Percentiles rank a stretch among this genome's conserved stretches.
phyloP scores from a whole-genome alignment of 768 basidiomycete species.

The Auricularia auricula-judae region DNA sequence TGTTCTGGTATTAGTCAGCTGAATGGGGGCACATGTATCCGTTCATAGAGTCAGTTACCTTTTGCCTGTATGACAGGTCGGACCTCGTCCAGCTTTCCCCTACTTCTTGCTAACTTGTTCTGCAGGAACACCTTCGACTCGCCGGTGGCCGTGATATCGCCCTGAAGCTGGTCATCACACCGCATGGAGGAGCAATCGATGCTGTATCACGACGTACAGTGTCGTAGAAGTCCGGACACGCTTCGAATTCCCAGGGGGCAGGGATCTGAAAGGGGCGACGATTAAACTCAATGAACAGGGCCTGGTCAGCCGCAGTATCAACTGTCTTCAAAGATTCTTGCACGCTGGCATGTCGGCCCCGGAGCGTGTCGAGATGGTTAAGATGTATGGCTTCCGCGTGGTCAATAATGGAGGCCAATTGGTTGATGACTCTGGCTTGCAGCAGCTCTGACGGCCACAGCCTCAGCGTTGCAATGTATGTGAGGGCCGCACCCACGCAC shows the following conservation, averaged over 20 bases:
- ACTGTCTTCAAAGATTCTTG: conserved; percentile 40
- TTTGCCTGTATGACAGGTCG: conserved; percentile 46
- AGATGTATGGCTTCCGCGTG: conserved; percentile 50
- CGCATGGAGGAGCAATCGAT: conserved; percentile 1
- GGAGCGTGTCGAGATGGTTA: conserved; percentile 48
- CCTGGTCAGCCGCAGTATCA: conserved; percentile 50
- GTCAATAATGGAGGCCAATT: conserved; percentile 42
- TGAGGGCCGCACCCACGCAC: conserved; percentile 28
- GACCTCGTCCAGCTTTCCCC: conserved; percentile 53
- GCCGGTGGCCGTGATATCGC: conserved; percentile 51
- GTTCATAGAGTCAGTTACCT: conserved; percentile 30
- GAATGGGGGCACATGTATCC: neutral
- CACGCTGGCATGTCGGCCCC: conserved; percentile 35
- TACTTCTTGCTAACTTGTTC: conserved; percentile 56
- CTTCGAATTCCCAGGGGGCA: conserved; percentile 63
- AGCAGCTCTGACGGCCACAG: conserved; percentile 40
- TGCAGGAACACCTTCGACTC: conserved; percentile 71
- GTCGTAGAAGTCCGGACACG: conserved; percentile 65
- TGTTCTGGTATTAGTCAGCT: conserved; percentile 27
- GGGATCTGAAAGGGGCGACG: conserved; percentile 53
- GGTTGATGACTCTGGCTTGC: conserved; percentile 49
- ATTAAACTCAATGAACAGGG: conserved; percentile 64
- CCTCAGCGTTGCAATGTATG: neutral
- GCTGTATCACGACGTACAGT: conserved; percentile 33
- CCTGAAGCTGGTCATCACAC: conserved; percentile 23